phyloP scores from a whole-genome alignment of 805 yeast genomes.

The Saccharomycodes ludwigii region DNA sequence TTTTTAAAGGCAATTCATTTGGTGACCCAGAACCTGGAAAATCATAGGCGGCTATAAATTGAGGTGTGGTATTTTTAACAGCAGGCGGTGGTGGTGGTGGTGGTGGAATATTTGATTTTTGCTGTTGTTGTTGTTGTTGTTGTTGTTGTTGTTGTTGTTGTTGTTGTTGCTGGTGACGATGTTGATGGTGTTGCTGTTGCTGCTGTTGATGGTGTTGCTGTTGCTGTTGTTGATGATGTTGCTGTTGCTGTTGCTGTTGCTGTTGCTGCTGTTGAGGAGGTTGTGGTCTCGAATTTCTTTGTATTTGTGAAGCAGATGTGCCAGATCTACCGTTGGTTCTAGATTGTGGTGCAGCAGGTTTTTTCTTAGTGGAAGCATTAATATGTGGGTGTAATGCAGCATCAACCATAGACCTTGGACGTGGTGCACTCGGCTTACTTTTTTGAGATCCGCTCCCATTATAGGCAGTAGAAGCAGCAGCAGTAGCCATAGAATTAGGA shows the following conservation, averaged over 20 bases:
- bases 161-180: conserved; percentile 33
- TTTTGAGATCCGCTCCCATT: too few species aligned
- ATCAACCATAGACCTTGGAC: not conserved
- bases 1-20: conserved; percentile 63
- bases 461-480: conserved; percentile 28
- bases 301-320: conserved; percentile 8
- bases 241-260: conserved; percentile 18
- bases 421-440: too few species aligned
- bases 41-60: conserved; percentile 76
- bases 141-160: conserved; percentile 11
- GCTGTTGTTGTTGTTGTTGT: conserved; percentile 9
- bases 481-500: conserved; percentile 25
- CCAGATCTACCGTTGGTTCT: too few species aligned
- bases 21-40: conserved; percentile 80
- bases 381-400: not conserved
- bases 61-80: conserved; percentile 55
- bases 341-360: too few species aligned
- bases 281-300: conserved; percentile 10
- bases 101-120: conserved; percentile 31
- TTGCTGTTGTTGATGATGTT: conserved; percentile 24
- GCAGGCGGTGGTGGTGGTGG: conserved; percentile 68
- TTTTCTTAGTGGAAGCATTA: not conserved
- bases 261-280: conserved; percentile 12
- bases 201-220: conserved; percentile 53
- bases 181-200: conserved; percentile 38